Evolutionary conservation across 805 yeast genomes (phyloP), one percentile per base, ranked within the genome.

Genomic region (Dipodascus albidus): DNA sequence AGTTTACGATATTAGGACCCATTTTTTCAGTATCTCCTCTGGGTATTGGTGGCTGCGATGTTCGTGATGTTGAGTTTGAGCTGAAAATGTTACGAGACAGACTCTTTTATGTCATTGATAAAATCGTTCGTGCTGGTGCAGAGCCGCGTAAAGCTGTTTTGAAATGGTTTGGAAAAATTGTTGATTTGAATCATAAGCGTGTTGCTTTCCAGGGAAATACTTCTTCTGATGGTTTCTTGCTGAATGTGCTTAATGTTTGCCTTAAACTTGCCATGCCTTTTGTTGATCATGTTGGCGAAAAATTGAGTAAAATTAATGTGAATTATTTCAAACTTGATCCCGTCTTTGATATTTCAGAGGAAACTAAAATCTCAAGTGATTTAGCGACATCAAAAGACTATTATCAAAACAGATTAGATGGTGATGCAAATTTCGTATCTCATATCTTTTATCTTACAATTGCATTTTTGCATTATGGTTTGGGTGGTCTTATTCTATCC

Each of bases 111-210:
- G 79, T 93, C 42, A 68, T 82, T 52, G 85, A 90, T 64, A 82
- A 78, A 61, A 75, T 93, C 48, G 78, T 93, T 14, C 75, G 98
- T 57, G 87, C 88, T 0, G 81, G 88, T 3, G 70, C 77, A 0
- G 70, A 71, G 11, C 77, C 96, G 0, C 77, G 98, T 57, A 71
- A 72, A 38, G 81, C 72, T 44, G 63, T 90, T 50, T 69, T 93
- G 59, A 69, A 74, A 50, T 89, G 83, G 74, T 81, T 90, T 67
- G 84, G 86, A 1, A 76, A 75, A 23, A 74, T 88, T 44, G 77
- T 87, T n/a, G 87, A 91, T 61, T 75, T 78, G 51, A 89, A 90
- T 64, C 97, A 89, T 67, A 76, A 87, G 59, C 81, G 98, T 69
- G 78, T 87, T 60, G 96, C 96, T 52, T 81, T 84, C 58, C 95